A percentile compares a stretch with the other conserved stretches of the same genome.
Conservation (phyloP, 768 basidiomycete species). For the Mycena galericulata region DNA sequence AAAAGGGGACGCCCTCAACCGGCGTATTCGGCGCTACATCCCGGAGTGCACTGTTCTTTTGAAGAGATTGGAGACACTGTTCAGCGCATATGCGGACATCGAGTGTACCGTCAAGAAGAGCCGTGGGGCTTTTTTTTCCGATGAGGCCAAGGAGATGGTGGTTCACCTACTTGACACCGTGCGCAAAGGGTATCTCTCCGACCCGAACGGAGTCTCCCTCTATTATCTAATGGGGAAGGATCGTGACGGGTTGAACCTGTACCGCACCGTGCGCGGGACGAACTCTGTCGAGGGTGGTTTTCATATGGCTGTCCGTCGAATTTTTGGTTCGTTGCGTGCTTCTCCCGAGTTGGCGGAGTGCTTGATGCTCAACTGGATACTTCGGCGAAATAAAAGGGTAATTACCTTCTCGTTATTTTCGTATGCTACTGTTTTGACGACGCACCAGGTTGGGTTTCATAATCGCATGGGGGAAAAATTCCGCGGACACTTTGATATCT, state of each 20-base stretch:
- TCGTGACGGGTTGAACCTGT: neutral
- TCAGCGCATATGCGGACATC: neutral
- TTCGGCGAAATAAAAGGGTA: slow-evolving; percentile 12
- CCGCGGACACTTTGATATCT: neutral
- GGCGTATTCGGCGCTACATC: neutral
- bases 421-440: neutral
- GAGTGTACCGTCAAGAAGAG: neutral
- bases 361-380: slow-evolving; percentile 14
- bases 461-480: neutral
- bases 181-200: too few species aligned
- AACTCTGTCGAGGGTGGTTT: neutral
- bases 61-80: neutral
- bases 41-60: neutral
- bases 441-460: neutral
- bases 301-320: neutral
- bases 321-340: slow-evolving; percentile 10
- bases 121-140: too few species aligned
- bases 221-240: slow-evolving; percentile 1
- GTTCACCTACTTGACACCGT: too few species aligned
- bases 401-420: too few species aligned
- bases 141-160: too few species aligned
- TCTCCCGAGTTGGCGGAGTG: slow-evolving; percentile 8
- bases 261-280: neutral
- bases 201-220: neutral
- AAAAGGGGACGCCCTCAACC: neutral